Evolutionary conservation across 2,329 filamentous ascomycete genomes (phyloP).

Genomic region (Pseudogymnoascus sp.): DNA sequence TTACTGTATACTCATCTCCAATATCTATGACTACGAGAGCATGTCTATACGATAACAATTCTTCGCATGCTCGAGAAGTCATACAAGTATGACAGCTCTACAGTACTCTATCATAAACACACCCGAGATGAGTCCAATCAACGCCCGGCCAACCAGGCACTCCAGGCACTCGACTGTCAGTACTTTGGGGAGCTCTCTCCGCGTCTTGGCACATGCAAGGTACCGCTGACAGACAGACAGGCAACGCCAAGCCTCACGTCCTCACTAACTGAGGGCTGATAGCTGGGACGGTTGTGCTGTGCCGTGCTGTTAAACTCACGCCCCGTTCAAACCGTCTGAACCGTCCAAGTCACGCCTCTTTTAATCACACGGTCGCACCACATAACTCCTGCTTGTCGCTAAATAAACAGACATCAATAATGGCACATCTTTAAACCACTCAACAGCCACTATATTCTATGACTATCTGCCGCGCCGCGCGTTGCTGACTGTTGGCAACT

Average conservation of each 20-base stretch:
- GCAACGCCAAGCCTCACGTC: no score
- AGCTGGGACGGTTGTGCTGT: no score
- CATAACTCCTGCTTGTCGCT: neutral
- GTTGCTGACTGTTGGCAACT: neutral
- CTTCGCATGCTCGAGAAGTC: no score
- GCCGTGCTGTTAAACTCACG: neutral
- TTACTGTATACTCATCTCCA: neutral
- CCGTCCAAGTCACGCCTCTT: neutral
- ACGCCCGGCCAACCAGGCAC: no score
- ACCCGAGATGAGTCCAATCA: neutral
- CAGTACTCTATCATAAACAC: neutral
- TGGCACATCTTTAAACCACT: no score
- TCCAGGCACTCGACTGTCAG: neutral
- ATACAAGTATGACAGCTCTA: neutral
- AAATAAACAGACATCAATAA: neutral
- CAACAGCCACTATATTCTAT: neutral
- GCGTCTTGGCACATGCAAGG: slow-evolving; percentile 6
- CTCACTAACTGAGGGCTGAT: no score
- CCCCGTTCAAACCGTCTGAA: neutral
- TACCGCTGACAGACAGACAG: no score
- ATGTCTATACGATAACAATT: no score
- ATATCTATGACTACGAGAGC: no score
- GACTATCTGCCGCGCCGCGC: neutral
- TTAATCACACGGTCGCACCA: neutral
- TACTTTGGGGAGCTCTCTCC: neutral